Conservation (phyloP, 1,284 basidiomycete genomes). For the Athelia psychrophila region DNA sequence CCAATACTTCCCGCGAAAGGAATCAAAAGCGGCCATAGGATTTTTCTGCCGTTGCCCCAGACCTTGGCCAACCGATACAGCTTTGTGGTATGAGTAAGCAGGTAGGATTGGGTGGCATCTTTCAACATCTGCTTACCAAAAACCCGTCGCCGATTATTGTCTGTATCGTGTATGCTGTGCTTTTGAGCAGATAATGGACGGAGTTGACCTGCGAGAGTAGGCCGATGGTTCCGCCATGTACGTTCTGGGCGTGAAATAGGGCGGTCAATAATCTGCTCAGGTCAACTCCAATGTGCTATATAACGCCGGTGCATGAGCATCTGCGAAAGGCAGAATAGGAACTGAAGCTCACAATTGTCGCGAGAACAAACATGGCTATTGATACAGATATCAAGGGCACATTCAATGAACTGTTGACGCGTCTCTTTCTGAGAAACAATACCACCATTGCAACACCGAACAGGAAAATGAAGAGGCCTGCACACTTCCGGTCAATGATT, state of each 20-base stretch:
- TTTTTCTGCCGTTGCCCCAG: slow-evolving; percentile 16
- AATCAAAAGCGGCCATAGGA: slow-evolving; percentile 19
- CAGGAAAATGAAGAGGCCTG: too few species aligned
- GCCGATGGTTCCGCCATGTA: slow-evolving; percentile 14
- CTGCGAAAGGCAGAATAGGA: too few species aligned
- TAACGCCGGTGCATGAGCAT: too few species aligned
- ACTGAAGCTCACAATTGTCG: too few species aligned
- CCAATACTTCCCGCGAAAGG: slow-evolving; percentile 24
- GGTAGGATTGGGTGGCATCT: not conserved
- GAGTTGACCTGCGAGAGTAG: slow-evolving; percentile 23
- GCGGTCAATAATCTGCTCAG: slow-evolving; percentile 18
- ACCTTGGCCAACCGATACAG: slow-evolving; percentile 26
- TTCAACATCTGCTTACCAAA: slow-evolving; percentile 17
- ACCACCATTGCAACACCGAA: too few species aligned
- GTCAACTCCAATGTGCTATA: slow-evolving; percentile 24
- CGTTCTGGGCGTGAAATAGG: slow-evolving; percentile 15
- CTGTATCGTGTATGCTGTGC: slow-evolving; percentile 26
- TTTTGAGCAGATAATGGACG: slow-evolving; percentile 26
- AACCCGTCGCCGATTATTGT: slow-evolving; percentile 31
- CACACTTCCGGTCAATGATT: too few species aligned
- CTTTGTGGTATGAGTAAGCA: slow-evolving; percentile 9
- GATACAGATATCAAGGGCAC: not conserved
- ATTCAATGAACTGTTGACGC: slow-evolving; percentile 2
- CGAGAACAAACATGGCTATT: too few species aligned
- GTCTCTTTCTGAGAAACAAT: too few species aligned